Evolutionary conservation across 2,329 filamentous ascomycete genomes (phyloP).

Genomic region (Penicillium sp.): DNA sequence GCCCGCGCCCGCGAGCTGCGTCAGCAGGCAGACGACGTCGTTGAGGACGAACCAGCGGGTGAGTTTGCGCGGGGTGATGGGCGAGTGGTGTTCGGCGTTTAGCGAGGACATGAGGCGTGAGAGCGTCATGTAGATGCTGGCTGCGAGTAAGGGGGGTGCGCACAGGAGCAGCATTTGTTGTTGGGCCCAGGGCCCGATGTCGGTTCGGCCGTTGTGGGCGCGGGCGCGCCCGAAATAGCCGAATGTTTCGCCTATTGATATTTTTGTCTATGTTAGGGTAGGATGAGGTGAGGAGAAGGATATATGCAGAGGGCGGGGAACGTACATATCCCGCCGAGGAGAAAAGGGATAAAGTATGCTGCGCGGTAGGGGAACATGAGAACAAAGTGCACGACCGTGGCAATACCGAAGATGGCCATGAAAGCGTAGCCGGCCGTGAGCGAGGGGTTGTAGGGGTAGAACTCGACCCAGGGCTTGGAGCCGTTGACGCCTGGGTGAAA

Average conservation of each 20-base stretch:
- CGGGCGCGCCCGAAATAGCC: slow-evolving; percentile 44
- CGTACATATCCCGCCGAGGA: slow-evolving; percentile 45
- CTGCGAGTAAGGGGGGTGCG: slow-evolving; percentile 47
- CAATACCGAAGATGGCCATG: slow-evolving; percentile 39
- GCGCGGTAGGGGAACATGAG: slow-evolving; percentile 38
- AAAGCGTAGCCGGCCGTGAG: slow-evolving; percentile 42
- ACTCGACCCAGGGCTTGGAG: slow-evolving; percentile 37
- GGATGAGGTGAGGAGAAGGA: background rate
- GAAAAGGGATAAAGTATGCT: slow-evolving; percentile 43
- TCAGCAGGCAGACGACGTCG: slow-evolving; percentile 41
- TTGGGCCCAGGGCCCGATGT: slow-evolving; percentile 38
- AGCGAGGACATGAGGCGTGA: slow-evolving; percentile 44
- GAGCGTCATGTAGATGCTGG: slow-evolving; percentile 45
- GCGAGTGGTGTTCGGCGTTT: slow-evolving; percentile 40
- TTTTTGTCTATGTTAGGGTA: background rate
- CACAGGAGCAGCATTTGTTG: slow-evolving; percentile 48
- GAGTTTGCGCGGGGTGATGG: slow-evolving; percentile 41
- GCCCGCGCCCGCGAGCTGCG: slow-evolving; percentile 40
- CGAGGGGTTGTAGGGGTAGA: slow-evolving; percentile 45
- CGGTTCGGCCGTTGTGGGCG: slow-evolving; percentile 34
- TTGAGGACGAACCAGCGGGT: slow-evolving; percentile 46
- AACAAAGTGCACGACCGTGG: slow-evolving; percentile 36
- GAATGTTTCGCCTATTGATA: slow-evolving; percentile 37
- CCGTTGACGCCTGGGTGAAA: slow-evolving; percentile 39
- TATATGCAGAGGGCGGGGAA: background rate